Conservation (phyloP, 2,329 filamentous ascomycete species). For the Pseudopithomyces maydicus region DNA sequence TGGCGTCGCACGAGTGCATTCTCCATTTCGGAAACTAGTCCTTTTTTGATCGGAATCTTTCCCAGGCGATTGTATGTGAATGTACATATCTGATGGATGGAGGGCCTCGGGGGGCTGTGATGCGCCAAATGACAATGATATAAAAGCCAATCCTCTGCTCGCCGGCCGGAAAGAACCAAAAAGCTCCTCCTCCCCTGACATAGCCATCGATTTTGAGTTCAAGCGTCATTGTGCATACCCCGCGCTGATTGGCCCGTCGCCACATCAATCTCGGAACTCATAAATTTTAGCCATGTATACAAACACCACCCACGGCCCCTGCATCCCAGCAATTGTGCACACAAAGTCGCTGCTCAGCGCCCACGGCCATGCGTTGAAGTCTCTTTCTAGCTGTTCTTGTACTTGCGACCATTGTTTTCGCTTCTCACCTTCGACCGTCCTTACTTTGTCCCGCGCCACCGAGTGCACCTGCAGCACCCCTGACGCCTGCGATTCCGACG, state of each 20-base stretch:
- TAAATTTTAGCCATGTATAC: conserved; percentile 7
- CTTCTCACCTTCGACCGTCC: not conserved
- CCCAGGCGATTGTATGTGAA: not conserved
- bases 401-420: not conserved
- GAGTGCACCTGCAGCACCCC: conserved; percentile 15
- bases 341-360: not conserved
- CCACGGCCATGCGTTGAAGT: conserved; percentile 6
- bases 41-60: not conserved
- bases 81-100: no score
- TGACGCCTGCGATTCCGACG: conserved; percentile 10
- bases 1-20: not conserved
- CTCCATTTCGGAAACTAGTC: not conserved
- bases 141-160: not conserved
- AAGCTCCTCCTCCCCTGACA: not conserved
- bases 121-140: not conserved
- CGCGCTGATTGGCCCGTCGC: not conserved
- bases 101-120: not conserved
- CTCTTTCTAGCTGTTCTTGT: not conserved
- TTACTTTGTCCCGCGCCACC: conserved; percentile 1
- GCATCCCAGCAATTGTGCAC: conserved; percentile 3
- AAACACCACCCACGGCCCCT: not conserved
- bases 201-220: not conserved
- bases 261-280: not conserved
- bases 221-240: not conserved
- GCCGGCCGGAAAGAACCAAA: not conserved